Conservation (phyloP, 1,284 basidiomycete species). For the Clitocybe nebularis region DNA sequence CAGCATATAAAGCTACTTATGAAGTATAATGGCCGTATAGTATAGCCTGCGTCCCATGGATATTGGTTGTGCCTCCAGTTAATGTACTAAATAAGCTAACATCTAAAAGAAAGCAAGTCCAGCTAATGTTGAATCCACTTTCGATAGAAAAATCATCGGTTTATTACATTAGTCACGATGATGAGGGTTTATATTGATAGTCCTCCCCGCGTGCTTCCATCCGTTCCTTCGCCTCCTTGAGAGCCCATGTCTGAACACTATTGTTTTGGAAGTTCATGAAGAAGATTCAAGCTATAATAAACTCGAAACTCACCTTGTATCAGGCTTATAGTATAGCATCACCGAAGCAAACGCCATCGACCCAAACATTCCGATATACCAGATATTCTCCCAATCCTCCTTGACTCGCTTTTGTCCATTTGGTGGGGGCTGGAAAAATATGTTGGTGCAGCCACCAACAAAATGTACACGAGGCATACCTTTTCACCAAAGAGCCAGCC, state of each 20-base stretch:
- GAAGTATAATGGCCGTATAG: constrained; percentile 36
- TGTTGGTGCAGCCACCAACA: constrained; percentile 9
- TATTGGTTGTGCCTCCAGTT: background rate
- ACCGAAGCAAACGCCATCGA: constrained; percentile 76
- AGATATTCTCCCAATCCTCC: constrained; percentile 86
- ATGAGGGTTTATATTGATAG: constrained; percentile 67
- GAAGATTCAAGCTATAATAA: background rate
- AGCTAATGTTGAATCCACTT: background rate
- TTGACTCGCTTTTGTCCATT: constrained; percentile 82
- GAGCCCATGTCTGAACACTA: constrained; percentile 88
- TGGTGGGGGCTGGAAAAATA: constrained; percentile 55
- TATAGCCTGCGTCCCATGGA: background rate
- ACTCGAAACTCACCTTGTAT: constrained; percentile 74
- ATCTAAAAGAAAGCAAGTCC: background rate
- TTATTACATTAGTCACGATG: constrained; percentile 12
- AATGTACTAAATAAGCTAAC: background rate
- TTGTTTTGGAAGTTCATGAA: constrained; percentile 5
- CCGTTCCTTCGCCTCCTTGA: constrained; percentile 81
- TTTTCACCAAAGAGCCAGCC: constrained; percentile 89
- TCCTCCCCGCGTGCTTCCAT: constrained; percentile 89
- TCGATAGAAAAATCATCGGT: background rate
- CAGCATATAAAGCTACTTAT: constrained; percentile 76
- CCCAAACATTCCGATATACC: constrained; percentile 91
- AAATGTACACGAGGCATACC: constrained; percentile 41
- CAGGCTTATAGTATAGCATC: constrained; percentile 90